Percentiles rank a stretch among this genome's conserved stretches.
Conservation (phyloP, 1,284 basidiomycete species). For the Takashimella koratensis region DNA sequence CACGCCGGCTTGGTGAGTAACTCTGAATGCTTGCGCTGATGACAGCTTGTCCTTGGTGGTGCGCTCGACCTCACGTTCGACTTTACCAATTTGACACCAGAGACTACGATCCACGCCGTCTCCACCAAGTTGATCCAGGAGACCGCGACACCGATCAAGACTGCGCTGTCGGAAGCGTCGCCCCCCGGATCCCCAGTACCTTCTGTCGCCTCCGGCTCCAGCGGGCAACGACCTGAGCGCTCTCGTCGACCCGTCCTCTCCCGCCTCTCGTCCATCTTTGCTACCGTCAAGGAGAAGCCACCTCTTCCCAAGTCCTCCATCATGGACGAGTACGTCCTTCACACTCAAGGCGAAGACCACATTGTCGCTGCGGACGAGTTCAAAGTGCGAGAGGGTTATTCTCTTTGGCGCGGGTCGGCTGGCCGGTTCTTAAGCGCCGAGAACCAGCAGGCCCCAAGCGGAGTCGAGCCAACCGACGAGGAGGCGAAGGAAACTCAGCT, state of each 20-base stretch:
- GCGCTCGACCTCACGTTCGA: slow-evolving; percentile 6
- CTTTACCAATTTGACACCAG: slow-evolving; percentile 4
- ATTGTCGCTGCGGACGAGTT: slow-evolving; percentile 1
- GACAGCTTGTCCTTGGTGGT: slow-evolving; percentile 10
- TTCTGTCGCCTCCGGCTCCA: not conserved
- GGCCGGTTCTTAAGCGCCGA: slow-evolving; percentile 1
- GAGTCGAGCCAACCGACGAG: not conserved
- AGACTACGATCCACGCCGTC: slow-evolving; percentile 13
- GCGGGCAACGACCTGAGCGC: not conserved
- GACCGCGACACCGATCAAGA: slow-evolving; percentile 8
- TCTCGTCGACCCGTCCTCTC: slow-evolving; percentile 1
- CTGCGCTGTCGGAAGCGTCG: slow-evolving; percentile 2
- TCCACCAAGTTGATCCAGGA: slow-evolving; percentile 9
- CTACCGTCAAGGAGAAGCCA: slow-evolving; percentile 9
- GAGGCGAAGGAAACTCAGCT: slow-evolving; percentile 2
- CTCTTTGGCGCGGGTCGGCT: slow-evolving; percentile 8
- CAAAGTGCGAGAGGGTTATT: not conserved
- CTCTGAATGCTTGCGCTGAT: not conserved
- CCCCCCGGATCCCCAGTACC: not conserved
- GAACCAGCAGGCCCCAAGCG: not conserved
- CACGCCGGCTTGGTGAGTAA: slow-evolving; percentile 3
- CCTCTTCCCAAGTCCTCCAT: slow-evolving; percentile 7
- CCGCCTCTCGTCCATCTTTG: slow-evolving; percentile 2
- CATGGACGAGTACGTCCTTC: slow-evolving; percentile 9
- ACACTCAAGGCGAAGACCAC: slow-evolving; percentile 8